Evolutionary conservation across 106 monocot genomes (phyloP), one percentile per base, ranked within the genome.

Genomic region (Dendrobium officinale): DNA sequence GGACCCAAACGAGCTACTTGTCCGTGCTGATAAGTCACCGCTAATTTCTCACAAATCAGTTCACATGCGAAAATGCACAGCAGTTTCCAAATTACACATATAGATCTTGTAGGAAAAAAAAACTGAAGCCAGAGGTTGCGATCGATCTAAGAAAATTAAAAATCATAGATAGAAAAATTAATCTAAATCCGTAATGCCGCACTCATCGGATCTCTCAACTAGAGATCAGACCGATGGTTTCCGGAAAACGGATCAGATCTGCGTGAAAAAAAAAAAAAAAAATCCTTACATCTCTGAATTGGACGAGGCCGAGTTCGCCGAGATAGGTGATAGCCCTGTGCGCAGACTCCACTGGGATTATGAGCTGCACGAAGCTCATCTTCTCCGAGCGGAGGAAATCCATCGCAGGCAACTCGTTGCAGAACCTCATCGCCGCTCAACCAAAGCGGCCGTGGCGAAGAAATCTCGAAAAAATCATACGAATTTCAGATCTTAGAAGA

Each of bases 351-450:
- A 91, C 88, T 77, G 97, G 97, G 79, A 94, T 92, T 67, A 97
- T 97, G 77, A 97, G 87, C 85, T 97, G 97, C 67, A 92, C 89
- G 82, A 92, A 86, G 83, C 86, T 88, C 97, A 97, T 97, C 82
- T 83, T 81, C 90, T 97, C 97, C 40, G 97, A 97, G 45, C 97
- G 88, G 48, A 97, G 77, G 84, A 86, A 84, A 77, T 97, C 92
- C 97, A 97, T 94, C 45, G 88, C 87, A 76, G 97, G 97, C 80
- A 90, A 76, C 40, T 80, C 66, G n/a, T 90, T 82, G 19, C 87
- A 87, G 45, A 87, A 67, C 87, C 72, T 87, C 90, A 90, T 87
- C 80, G n/a, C 77, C 13, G 13, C 49, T 58, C 27, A 41, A 31
- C 17, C 40, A 20, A 20, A 6, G 42, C 7, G 43, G 40, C 42